Conservation (phyloP, 2,329 filamentous ascomycete genomes). For the Myriangium duriaei region DNA sequence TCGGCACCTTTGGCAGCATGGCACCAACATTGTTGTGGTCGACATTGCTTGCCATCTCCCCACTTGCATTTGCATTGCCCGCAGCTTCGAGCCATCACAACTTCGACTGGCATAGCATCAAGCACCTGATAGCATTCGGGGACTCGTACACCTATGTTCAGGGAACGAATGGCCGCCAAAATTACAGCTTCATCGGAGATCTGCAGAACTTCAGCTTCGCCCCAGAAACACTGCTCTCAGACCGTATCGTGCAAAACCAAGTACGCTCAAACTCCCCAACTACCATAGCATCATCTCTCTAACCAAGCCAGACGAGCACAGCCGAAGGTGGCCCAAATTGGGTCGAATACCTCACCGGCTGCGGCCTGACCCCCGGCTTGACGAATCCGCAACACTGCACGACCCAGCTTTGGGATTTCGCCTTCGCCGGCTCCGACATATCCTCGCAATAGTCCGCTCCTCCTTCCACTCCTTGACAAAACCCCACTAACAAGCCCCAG, state of each 20-base stretch:
- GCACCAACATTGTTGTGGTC: too few species aligned
- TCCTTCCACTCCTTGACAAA: neutral
- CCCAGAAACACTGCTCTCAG: constrained; percentile 30
- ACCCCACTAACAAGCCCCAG: constrained; percentile 15
- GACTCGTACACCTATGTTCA: constrained; percentile 43
- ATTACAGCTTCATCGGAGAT: constrained; percentile 45
- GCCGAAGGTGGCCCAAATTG: constrained; percentile 44
- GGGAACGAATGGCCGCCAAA: constrained; percentile 38
- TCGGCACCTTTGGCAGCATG: too few species aligned
- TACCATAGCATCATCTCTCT: neutral
- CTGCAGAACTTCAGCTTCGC: constrained; percentile 36
- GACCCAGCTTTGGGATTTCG: constrained; percentile 44
- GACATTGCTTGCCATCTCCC: too few species aligned
- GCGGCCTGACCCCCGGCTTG: constrained; percentile 33
- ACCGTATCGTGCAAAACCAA: constrained; percentile 41
- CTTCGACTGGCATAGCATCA: constrained; percentile 4
- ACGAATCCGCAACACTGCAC: constrained; percentile 23
- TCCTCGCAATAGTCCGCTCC: constrained; percentile 27
- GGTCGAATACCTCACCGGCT: constrained; percentile 41
- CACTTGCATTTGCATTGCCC: too few species aligned
- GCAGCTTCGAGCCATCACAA: too few species aligned
- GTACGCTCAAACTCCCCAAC: constrained; percentile 4
- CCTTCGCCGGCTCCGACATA: constrained; percentile 42
- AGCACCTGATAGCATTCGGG: constrained; percentile 31
- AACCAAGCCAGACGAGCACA: constrained; percentile 23